These are phyloP conservation scores for Zea luxurians DNA, from an alignment of 176 grass and related monocot species.

Conservation along the genomic window DNA sequence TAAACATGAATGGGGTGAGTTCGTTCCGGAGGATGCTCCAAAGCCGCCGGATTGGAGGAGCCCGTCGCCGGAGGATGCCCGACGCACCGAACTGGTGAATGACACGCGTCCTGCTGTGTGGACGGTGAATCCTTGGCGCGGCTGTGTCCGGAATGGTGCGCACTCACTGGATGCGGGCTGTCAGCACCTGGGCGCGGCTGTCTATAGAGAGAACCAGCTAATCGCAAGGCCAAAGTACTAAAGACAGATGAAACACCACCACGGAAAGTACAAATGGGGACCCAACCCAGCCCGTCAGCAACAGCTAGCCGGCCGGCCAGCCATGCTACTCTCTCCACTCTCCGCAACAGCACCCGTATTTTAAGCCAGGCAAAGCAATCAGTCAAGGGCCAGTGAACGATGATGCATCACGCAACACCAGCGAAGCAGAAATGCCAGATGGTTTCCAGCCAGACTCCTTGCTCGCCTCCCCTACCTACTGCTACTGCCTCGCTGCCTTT, in stretches of 20 bases:
- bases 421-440: slow-evolving; percentile 26
- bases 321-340: background rate
- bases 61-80: too few relatives aligned
- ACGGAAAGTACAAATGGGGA: background rate
- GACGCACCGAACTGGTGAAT: too few relatives aligned
- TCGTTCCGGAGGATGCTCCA: too few relatives aligned
- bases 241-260: background rate
- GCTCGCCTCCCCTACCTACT: background rate
- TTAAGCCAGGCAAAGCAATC: background rate
- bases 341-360: background rate
- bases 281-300: background rate
- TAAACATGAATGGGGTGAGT: too few relatives aligned
- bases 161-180: too few relatives aligned
- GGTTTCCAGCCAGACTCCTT: slow-evolving; percentile 41
- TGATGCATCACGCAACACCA: slow-evolving; percentile 1
- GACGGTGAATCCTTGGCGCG: too few relatives aligned
- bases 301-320: slow-evolving; percentile 2
- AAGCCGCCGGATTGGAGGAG: too few relatives aligned
- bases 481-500: background rate
- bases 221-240: background rate
- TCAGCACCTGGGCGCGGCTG: background rate
- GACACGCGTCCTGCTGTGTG: too few relatives aligned
- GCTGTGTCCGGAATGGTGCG: too few relatives aligned
- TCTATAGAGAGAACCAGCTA: background rate
- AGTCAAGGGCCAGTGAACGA: background rate